Evolutionary conservation across 768 basidiomycete genomes (phyloP), one percentile per base, ranked within the genome.

Genomic region (Trametes cinnabarina): DNA sequence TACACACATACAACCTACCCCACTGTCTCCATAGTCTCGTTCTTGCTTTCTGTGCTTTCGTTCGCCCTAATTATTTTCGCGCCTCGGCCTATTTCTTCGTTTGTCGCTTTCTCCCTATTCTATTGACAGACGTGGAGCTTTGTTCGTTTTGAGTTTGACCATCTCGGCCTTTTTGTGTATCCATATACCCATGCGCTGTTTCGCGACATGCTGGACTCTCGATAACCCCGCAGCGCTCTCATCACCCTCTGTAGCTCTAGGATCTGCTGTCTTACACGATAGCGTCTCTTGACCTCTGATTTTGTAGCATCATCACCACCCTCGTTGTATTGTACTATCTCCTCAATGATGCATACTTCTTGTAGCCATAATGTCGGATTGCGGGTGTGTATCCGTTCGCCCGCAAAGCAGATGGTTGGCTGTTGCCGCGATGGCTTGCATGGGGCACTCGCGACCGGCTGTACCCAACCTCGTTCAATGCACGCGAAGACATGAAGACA

Each of bases 221-320:
- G 32, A 40, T 35, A 44, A 44, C 34, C 19, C 23, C n/a, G n/a
- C 51, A 20, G 15, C 14, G 12, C 22, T 26, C 22, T 20, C 40
- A 28, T n/a, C 39, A 48, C 53, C 54, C 50, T 49, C 55, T 64
- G 63, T 64, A 64, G 60, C 59, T 39, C 46, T 64, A 64, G 58
- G 39, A 52, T 26, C 32, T 35, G 42, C 22, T 26, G 23, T 26
- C 39, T 30, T 49, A 11, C 39, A 6, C 32, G 46, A 32, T 57
- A 57, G 60, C 57, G 19, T 20, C 35, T 41, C 30, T 44, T 23
- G 26, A n/a, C 40, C 14, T 40, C 32, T 37, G 37, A 19, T 62
- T 25, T 34, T 58, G 53, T 57, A 60, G 55, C 59, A 61, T 44
- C 34, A 55, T 35, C n/a, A 43, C 28, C 50, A 23, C 37, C 34